phyloP scores from a whole-genome alignment of 352 stramenopile species.

The Globisporangium camurandrum region DNA sequence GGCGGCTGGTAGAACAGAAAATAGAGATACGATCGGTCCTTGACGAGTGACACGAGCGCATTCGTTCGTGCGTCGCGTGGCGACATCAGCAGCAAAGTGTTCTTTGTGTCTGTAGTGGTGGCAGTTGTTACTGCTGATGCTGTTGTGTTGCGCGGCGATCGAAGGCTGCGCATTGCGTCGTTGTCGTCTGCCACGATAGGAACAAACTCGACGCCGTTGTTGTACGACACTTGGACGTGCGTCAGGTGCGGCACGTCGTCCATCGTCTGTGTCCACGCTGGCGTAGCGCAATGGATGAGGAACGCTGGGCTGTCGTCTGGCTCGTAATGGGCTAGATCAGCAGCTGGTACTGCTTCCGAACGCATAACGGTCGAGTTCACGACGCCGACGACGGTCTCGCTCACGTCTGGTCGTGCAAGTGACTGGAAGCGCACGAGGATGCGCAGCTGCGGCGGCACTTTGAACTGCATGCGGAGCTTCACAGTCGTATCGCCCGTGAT shows the following conservation, averaged over 20 bases:
- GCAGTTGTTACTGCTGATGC: not conserved
- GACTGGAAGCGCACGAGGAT: conserved; percentile 53
- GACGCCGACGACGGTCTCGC: conserved; percentile 14
- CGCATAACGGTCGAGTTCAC: not conserved
- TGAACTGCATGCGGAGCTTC: conserved; percentile 63
- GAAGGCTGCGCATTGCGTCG: conserved; percentile 6
- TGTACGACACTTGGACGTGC: conserved; percentile 66
- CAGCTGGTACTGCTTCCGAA: not conserved
- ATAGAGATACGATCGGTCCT: conserved; percentile 63
- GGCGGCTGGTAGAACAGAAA: conserved; percentile 70
- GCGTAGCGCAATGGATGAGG: conserved; percentile 40
- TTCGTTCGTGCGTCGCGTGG: not conserved
- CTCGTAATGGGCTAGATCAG: not conserved
- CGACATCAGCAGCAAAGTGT: not conserved
- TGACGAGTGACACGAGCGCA: conserved; percentile 19
- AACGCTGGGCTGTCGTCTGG: conserved; percentile 23
- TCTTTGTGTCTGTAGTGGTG: not conserved
- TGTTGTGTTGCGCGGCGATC: conserved; percentile 2
- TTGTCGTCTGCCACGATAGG: no score
- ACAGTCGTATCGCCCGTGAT: conserved; percentile 46
- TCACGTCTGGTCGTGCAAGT: conserved; percentile 17
- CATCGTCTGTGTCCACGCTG: conserved; percentile 24
- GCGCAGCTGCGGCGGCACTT: conserved; percentile 32
- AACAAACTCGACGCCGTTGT: conserved; percentile 46
- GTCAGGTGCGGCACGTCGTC: conserved; percentile 38